Evolutionary conservation across 345 rosid genomes (phyloP).

Genomic region (Camelina neglecta): DNA sequence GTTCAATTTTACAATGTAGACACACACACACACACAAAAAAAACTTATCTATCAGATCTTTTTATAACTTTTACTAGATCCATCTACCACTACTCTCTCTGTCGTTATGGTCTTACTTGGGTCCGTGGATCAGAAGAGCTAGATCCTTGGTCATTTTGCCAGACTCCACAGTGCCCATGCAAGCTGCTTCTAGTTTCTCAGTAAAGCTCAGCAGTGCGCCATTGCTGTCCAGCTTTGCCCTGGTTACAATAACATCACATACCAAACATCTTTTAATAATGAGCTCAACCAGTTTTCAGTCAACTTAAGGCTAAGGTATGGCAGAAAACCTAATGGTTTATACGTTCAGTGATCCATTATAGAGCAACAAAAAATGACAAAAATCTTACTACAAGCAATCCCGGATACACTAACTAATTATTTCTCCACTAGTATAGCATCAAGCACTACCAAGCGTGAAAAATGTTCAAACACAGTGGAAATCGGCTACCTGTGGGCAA

Average conservation of each 20-base stretch:
- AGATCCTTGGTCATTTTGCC: slow-evolving; percentile 92
- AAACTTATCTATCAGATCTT: neutral
- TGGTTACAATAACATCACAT: slow-evolving; percentile 38
- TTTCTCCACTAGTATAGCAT: neutral
- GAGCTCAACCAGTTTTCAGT: slow-evolving; percentile 4
- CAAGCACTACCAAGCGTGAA: neutral
- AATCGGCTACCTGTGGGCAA: slow-evolving; percentile 66
- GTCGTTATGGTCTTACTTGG: slow-evolving; percentile 48
- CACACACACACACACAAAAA: too few relatives aligned
- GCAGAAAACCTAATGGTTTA: neutral
- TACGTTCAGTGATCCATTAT: neutral
- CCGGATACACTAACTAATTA: neutral
- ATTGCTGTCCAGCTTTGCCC: slow-evolving; percentile 82
- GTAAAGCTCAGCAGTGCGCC: slow-evolving; percentile 64
- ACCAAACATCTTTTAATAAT: neutral
- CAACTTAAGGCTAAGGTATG: neutral
- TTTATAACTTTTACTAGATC: slow-evolving; percentile 1
- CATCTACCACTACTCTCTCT: neutral
- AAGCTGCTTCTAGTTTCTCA: slow-evolving; percentile 78
- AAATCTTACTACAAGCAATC: slow-evolving; percentile 8
- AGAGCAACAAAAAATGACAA: neutral
- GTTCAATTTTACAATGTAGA: slow-evolving; percentile 21
- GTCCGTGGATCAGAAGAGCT: slow-evolving; percentile 68
- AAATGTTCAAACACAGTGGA: neutral
- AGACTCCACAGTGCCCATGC: slow-evolving; percentile 67